Base-by-base conservation (phyloP, 1,139 yeast species). In the Candida mesenterica region DNA sequence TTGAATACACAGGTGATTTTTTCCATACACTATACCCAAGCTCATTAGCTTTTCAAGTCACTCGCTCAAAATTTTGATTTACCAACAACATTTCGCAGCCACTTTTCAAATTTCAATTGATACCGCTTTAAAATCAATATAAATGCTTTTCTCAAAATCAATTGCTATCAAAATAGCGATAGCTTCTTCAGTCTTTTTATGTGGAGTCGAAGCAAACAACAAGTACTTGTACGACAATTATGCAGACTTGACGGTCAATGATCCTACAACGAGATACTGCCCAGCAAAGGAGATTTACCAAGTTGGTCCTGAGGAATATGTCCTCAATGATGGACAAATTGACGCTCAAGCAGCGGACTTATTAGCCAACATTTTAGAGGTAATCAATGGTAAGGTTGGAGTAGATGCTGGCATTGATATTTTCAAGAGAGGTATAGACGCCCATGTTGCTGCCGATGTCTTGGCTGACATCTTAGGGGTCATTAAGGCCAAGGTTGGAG, bases 341-440 rank as follows among this genome's bases (percentile, higher is more conserved):
- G 49, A 41, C 25, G 35, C 42, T 29, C 45, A 43, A 28, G 53
- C 44, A 23, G 44, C 38, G 25, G 48, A 23, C 14, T 50, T 39
- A 27, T 36, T 32, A 20, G 37, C 42, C 30, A 39, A 38, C 26
- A 37, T 36, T 20, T 31, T 38, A 24, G 40, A 41, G 19, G 15
- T 43, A 28, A 35, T 36, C 29, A 39, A 37, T 31, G 40, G 34
- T 34, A 29, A 41, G 27, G 35, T 19, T 18, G 40, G 42, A 15
- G 39, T 31, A 32, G 49, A 40, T 30, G 44, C 38, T 18, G 45
- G 33, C 12, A 39, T 39, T 20, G 42, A 33, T 24, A 30, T 40
- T 46, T 35, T 57, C 52, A 42, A 52, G 52, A 40, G 60, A 59
- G 41, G 49, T 38, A 10, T 54, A 49, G 34, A 38, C 45, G 38